Base-by-base conservation (phyloP, 768 basidiomycete genomes). In the Mycena galericulata region DNA sequence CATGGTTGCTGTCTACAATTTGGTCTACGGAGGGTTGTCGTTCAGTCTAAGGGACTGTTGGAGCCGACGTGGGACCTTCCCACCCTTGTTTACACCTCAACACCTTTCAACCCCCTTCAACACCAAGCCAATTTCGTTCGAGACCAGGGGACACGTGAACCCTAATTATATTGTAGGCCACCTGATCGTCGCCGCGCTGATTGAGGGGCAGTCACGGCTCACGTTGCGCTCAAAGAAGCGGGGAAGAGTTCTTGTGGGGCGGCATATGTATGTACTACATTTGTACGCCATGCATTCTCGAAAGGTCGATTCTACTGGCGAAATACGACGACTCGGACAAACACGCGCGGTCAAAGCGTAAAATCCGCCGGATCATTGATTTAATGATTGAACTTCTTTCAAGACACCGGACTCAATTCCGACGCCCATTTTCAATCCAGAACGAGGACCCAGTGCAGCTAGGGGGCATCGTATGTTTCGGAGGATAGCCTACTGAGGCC, bases 1-100 rank as follows among this genome's bases (percentile, higher is more conserved):
- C 93, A 95, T 95, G 85, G 32, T 68, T 41, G 76, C 58, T 86
- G 85, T 79, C 84, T 88, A 85, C 77, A 73, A 75, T 82, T 83
- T 85, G 36, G 61, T 69, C 62, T 69, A 60, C 51, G 43, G 38
- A 41, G n/a, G 9, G 56, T 68, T 55, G 47, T 20, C 17, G 49
- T 27, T 30, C 40, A 54, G 62, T 58, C 56, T n/a, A 2, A 47
- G 30, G 49, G 67, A 58, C 56, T 50, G 67, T 27, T 46, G 61
- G 49, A 62, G 66, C 36, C 67, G 62, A 68, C 67, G 67, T 64
- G 67, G 62, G 61, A 68, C 36, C 11, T 64, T 68, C 67, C 57
- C 67, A 68, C 62, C 62, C 38, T 64, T 68, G 66, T 66, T 59
- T 64, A 64, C 65, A 7, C n/a, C 29, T 51, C 49, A 57, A 57